A percentile compares a stretch with the other conserved stretches of the same genome.
Conservation (phyloP, 164 flowering plant species). For the Hamamelis virginiana region DNA sequence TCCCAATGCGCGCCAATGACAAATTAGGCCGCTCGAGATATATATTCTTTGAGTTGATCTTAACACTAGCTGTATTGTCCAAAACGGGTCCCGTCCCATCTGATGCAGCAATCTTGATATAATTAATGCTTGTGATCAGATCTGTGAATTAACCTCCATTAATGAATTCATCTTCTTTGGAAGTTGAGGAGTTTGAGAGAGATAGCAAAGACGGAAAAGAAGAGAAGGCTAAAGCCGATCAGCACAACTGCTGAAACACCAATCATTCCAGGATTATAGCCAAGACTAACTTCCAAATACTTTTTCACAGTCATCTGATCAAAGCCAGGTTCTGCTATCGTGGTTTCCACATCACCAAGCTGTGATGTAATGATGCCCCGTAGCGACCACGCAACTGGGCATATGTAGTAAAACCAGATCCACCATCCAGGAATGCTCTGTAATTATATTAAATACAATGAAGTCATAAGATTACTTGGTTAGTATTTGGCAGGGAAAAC, state of each 20-base stretch:
- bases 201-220: slow-evolving; percentile 60
- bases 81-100: too few species aligned
- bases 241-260: slow-evolving; percentile 52
- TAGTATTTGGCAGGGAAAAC: not conserved
- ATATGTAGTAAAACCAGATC: slow-evolving; percentile 82
- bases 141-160: too few species aligned
- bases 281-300: slow-evolving; percentile 46
- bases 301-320: slow-evolving; percentile 68
- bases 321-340: slow-evolving; percentile 51
- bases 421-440: slow-evolving; percentile 89
- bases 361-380: slow-evolving; percentile 72
- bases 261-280: slow-evolving; percentile 48
- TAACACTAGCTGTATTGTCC: too few species aligned
- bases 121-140: too few species aligned
- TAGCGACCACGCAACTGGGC: slow-evolving; percentile 82
- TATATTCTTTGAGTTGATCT: too few species aligned
- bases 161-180: slow-evolving; percentile 48
- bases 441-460: not conserved
- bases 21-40: too few species aligned
- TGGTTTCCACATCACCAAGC: slow-evolving; percentile 72
- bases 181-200: slow-evolving; percentile 74
- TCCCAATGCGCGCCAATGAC: too few species aligned
- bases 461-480: not conserved
- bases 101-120: too few species aligned
- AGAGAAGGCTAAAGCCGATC: slow-evolving; percentile 48